Evolutionary conservation across 257 asterid species (phyloP), one percentile per base, ranked within the genome.

Genomic region (Anisodus tanguticus): DNA sequence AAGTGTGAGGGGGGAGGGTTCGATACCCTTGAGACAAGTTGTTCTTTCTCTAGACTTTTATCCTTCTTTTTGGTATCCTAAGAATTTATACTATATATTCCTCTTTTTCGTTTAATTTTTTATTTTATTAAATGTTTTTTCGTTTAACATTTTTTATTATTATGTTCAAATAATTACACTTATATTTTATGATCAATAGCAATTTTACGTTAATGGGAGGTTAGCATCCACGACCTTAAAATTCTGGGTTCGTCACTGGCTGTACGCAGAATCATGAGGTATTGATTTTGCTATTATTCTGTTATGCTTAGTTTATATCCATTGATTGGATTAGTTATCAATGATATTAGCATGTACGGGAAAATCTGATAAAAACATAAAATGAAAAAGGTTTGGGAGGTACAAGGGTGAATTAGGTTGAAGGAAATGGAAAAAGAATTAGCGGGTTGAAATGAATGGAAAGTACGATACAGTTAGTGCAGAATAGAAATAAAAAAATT

Each of bases 221-320:
- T 31, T 31, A 31, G 35, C 35, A 31, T 1, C 35, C 35, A 31
- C 2, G 1, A 31, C 1, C 2, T 31, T 31, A 31, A 31, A 31
- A 31, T 31, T 1, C 35, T 31, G 2, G 35, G 1, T 31, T 1
- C 1, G 35, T 1, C 35, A 31, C 35, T 1, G 35, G 78, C 70
- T 83, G 39, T 80, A 70, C 16, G 86, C 87, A 74, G 90, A 84
- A 86, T 83, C 85, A 19, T 88, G 86, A 92, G 93, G 82, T 77
- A 53, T 53, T 77, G 81, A 51, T 12, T 26, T 76, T 4, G 15
- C 45, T 76, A 51, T 31, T 31, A 31, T 31, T 31, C 35, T 31
- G 47, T 15, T 53, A 77, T 76, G 63, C 47, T 2, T 12, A 3
- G 9, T 51, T 51, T 76, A 3, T 31, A 26, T 26, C 15, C 43